These are phyloP conservation scores for Borealophlyctis nickersoniae DNA, from an alignment of 192 early-diverging fungal species.

Conservation along the genomic window DNA sequence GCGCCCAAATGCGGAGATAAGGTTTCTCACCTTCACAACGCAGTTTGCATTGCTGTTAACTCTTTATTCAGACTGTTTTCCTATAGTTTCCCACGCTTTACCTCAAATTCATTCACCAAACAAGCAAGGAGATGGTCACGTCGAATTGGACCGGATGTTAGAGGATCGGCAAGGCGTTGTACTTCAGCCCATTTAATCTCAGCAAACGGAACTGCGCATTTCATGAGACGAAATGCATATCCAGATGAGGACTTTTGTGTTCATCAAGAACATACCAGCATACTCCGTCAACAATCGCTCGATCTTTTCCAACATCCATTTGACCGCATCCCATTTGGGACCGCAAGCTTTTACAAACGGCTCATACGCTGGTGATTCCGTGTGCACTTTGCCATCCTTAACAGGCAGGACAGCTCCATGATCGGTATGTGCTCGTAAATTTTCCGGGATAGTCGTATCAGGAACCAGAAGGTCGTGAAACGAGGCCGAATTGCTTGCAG, in stretches of 20 bases:
- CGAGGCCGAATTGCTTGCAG: too few relatives aligned
- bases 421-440: too few relatives aligned
- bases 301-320: slow-evolving; percentile 10
- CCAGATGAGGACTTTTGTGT: not conserved
- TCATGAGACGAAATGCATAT: not conserved
- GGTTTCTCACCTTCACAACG: too few relatives aligned
- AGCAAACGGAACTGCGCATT: slow-evolving; percentile 19
- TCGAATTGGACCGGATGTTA: too few relatives aligned
- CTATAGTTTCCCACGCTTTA: too few relatives aligned
- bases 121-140: slow-evolving; percentile 11
- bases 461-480: too few relatives aligned
- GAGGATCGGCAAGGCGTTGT: not conserved
- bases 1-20: slow-evolving; percentile 11
- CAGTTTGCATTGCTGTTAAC: too few relatives aligned
- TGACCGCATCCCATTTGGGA: slow-evolving; percentile 14
- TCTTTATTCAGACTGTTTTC: too few relatives aligned
- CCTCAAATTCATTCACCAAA: slow-evolving; percentile 16
- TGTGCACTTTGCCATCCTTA: not conserved
- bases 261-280: slow-evolving; percentile 14
- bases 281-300: slow-evolving; percentile 20
- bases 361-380: slow-evolving; percentile 11
- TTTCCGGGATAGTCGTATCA: too few relatives aligned
- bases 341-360: slow-evolving; percentile 3
- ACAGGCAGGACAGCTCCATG: too few relatives aligned
- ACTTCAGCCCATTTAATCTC: slow-evolving; percentile 15